Percentiles rank a stretch among this genome's conserved stretches.
Evolutionary conservation across 1,139 yeast genomes (phyloP).

Genomic region (Hyphopichia khmerensis): DNA sequence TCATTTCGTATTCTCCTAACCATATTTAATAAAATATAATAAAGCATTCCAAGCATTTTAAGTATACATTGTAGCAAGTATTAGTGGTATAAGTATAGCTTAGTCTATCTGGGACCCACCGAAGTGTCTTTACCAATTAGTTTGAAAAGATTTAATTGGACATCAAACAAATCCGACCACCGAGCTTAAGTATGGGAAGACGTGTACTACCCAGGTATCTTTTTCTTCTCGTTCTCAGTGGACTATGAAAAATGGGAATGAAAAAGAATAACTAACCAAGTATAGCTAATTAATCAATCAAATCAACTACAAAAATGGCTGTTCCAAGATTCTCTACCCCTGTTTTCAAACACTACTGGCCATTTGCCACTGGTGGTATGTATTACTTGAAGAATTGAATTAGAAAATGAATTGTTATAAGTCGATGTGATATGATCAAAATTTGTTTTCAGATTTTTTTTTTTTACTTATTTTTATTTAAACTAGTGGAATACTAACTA

Average conservation of each 20-base stretch:
- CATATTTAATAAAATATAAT: too few species aligned
- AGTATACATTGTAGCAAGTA: too few species aligned
- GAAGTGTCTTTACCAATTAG: background rate
- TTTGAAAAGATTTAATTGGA: slow-evolving; percentile 2
- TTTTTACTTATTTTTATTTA: too few species aligned
- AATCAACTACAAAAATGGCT: slow-evolving; percentile 2
- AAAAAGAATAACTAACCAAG: background rate
- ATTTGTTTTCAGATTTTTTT: too few species aligned
- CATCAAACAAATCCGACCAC: slow-evolving; percentile 5
- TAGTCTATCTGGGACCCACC: too few species aligned
- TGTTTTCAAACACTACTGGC: slow-evolving; percentile 48
- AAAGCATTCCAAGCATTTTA: too few species aligned
- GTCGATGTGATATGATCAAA: background rate
- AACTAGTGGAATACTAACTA: too few species aligned
- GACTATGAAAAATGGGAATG: background rate
- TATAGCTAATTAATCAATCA: background rate
- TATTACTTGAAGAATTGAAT: slow-evolving; percentile 17
- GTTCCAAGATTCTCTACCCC: slow-evolving; percentile 44
- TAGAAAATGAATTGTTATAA: too few species aligned
- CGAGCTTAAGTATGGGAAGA: background rate
- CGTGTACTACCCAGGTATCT: background rate
- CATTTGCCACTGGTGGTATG: slow-evolving; percentile 53
- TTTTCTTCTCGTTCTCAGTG: background rate
- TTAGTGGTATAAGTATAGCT: background rate
- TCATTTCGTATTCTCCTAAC: too few species aligned